Evolutionary conservation across 2,329 filamentous ascomycete species (phyloP).

Genomic region (Alternaria viburni): DNA sequence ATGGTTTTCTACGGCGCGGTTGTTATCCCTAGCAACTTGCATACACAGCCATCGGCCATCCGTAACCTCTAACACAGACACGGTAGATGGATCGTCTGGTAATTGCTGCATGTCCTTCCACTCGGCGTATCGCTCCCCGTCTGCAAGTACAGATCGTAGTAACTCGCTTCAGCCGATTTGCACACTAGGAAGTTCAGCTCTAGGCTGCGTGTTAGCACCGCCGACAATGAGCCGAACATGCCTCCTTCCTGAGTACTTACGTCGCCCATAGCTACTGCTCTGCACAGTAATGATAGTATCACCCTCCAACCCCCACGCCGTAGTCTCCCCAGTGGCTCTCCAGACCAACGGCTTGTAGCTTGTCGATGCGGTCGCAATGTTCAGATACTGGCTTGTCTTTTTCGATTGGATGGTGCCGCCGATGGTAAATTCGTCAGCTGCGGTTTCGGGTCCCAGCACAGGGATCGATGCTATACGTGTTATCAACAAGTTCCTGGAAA

Average conservation of each 20-base stretch:
- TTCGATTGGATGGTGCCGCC: conserved; percentile 57
- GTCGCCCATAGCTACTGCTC: conserved; percentile 54
- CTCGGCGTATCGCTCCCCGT: conserved; percentile 59
- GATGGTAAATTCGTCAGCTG: conserved; percentile 59
- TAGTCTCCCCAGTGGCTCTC: conserved; percentile 50
- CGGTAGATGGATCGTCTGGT: conserved; percentile 62
- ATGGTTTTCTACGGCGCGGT: neutral
- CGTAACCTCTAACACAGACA: conserved; percentile 50
- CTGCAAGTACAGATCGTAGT: conserved; percentile 61
- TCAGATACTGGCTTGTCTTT: conserved; percentile 58
- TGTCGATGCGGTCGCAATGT: conserved; percentile 54
- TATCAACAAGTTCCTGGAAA: neutral
- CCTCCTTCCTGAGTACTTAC: conserved; percentile 21
- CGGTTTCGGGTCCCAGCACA: conserved; percentile 60
- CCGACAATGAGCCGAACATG: neutral
- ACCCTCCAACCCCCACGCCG: conserved; percentile 59
- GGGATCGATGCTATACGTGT: conserved; percentile 46
- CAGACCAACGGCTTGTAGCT: conserved; percentile 62
- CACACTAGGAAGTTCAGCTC: conserved; percentile 62
- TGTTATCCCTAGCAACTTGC: neutral
- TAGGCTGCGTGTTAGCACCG: neutral
- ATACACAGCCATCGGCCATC: neutral
- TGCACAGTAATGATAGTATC: conserved; percentile 57
- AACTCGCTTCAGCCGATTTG: conserved; percentile 47
- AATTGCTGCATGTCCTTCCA: conserved; percentile 60